A percentile compares a stretch with the other conserved stretches of the same genome.
These are phyloP conservation scores for Zygosaccharomyces sapae DNA, from an alignment of 1,139 yeast genomes.

Conservation along the genomic window DNA sequence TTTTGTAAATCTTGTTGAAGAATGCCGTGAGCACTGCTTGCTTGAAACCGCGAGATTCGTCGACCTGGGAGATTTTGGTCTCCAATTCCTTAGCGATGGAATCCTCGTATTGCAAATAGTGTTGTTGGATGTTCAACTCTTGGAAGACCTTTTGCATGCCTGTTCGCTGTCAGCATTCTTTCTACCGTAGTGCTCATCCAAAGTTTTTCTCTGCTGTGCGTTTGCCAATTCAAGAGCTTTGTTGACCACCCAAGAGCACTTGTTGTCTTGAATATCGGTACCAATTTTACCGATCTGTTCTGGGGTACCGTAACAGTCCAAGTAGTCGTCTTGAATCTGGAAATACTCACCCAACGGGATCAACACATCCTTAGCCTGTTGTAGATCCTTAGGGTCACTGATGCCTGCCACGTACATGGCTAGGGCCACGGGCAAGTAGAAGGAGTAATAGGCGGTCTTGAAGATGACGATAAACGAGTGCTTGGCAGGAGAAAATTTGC, in stretches of 20 bases:
- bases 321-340: slow-evolving; percentile 97
- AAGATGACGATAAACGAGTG: slow-evolving; percentile 93
- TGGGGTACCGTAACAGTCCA: slow-evolving; percentile 97
- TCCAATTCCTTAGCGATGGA: slow-evolving; percentile 60
- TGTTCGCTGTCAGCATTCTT: slow-evolving; percentile 70
- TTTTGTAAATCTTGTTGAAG: slow-evolving; percentile 87
- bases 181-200: slow-evolving; percentile 87
- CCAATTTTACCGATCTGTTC: slow-evolving; percentile 98
- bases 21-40: slow-evolving; percentile 77
- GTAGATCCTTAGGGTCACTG: slow-evolving; percentile 62
- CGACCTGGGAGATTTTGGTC: slow-evolving; percentile 61
- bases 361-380: slow-evolving; percentile 83
- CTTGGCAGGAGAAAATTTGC: slow-evolving; percentile 79
- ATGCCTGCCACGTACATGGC: slow-evolving; percentile 93
- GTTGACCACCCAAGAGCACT: slow-evolving; percentile 97
- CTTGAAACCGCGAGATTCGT: slow-evolving; percentile 90
- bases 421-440: slow-evolving; percentile 94
- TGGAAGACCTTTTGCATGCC: slow-evolving; percentile 68
- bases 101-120: slow-evolving; percentile 82
- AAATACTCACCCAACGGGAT: slow-evolving; percentile 97
- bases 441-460: slow-evolving; percentile 97
- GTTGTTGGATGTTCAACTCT: slow-evolving; percentile 66
- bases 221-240: slow-evolving; percentile 78
- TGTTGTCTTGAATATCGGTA: slow-evolving; percentile 96
- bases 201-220: slow-evolving; percentile 73